Base-by-base conservation (phyloP, 2,329 filamentous ascomycete genomes). In the Fusarium tanahbumbuense region DNA sequence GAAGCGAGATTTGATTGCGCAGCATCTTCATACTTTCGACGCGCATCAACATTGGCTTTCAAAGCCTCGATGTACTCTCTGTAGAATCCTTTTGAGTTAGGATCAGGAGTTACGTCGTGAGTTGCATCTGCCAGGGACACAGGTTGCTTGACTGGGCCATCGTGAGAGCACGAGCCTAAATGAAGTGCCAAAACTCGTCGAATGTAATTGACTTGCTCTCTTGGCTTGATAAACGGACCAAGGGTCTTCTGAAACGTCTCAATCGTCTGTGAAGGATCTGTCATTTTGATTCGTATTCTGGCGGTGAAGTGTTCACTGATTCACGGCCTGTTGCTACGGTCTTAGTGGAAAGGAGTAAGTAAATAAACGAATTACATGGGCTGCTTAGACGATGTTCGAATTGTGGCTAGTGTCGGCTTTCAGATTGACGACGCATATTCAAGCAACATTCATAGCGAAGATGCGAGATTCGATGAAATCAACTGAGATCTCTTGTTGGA, bases 201-300 rank as follows among this genome's bases (percentile, higher is more conserved):
- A 59, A 91, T 86, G 48, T 86, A 85, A 37, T 84, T 81, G 50
- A 84, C 82, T 70, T 91, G 86, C 60, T 89, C 87, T 27, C 87
- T 83, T 28, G 86, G 83, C 54, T 86, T 87, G 59, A 90, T 81
- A 64, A 84, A 88, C 7, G 86, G 84, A 34, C 82, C 79, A 23
- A 91, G 81, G 20, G 77, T 79, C 42, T 79, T 77, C 57, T 84
- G 81, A 34, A 86, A 76, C 34, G 77, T 77, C 49, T 80, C 74
- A 58, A 75, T 53, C 13, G 64, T 67, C 37, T 83, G 80, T 22
- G 79, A 61, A 30, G 80, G 56, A 67, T 76, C 69, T 22, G 70
- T 41, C 79, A 81, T 81, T 49, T 41, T 72, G 66, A 37, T 34
- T 63, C 57, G 44, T 73, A 56, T 54, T 70, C 55, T 63, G 66